phyloP scores from a whole-genome alignment of 2,329 filamentous ascomycete genomes.

The Curvularia spicifera region DNA sequence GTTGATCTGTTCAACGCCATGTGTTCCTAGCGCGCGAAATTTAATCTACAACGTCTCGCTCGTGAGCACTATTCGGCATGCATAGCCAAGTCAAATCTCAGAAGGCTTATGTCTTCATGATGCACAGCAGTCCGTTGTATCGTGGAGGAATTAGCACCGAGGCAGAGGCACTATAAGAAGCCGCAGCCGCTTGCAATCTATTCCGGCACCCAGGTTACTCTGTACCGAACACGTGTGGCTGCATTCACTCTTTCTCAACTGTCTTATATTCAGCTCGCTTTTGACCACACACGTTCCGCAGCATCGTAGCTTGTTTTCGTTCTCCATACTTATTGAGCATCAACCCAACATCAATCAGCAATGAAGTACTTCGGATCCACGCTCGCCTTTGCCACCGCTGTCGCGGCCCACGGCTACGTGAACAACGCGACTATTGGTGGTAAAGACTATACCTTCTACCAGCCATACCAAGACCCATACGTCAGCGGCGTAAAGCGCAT shows the following conservation, averaged over 20 bases:
- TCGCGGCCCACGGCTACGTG: slow-evolving; percentile 47
- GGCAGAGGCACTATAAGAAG: slow-evolving; percentile 25
- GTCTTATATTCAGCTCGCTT: slow-evolving; percentile 22
- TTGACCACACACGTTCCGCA: slow-evolving; percentile 3
- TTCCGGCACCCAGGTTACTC: slow-evolving; percentile 25
- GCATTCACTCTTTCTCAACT: slow-evolving; percentile 15
- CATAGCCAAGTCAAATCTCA: background rate
- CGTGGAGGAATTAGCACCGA: slow-evolving; percentile 26
- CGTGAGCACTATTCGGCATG: slow-evolving; percentile 34
- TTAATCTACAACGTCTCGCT: slow-evolving; percentile 40
- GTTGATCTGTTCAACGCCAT: slow-evolving; percentile 16
- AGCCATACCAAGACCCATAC: slow-evolving; percentile 47
- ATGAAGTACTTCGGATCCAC: slow-evolving; percentile 45
- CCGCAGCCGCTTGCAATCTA: slow-evolving; percentile 25
- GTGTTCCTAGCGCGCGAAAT: slow-evolving; percentile 35
- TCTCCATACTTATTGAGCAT: background rate
- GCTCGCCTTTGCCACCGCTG: slow-evolving; percentile 37
- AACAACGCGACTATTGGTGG: slow-evolving; percentile 45
- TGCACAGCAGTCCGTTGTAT: background rate
- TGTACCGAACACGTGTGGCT: slow-evolving; percentile 27
- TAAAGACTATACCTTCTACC: slow-evolving; percentile 44
- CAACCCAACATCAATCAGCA: slow-evolving; percentile 6
- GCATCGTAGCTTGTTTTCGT: background rate
- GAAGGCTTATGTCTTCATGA: background rate
- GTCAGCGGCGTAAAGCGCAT: slow-evolving; percentile 53